These are phyloP conservation scores for Crotalaria pallida DNA, from an alignment of 306 rosid genomes.

Conservation along the genomic window DNA sequence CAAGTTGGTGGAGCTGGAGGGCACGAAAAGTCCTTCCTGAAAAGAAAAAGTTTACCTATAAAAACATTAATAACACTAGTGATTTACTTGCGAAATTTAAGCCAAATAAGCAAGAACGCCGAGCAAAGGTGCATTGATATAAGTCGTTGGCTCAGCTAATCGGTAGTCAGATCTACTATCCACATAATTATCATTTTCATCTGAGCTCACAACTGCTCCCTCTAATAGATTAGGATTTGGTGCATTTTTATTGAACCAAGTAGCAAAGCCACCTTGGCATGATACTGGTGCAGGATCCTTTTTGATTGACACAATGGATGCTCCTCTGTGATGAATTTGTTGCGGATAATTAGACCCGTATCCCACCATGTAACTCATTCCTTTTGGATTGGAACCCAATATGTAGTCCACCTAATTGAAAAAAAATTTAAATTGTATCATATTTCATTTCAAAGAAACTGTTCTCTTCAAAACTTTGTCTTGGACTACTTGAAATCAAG, in stretches of 20 bases:
- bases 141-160: constrained; percentile 45
- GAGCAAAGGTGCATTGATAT: constrained; percentile 38
- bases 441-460: background rate
- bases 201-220: constrained; percentile 56
- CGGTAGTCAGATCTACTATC: constrained; percentile 40
- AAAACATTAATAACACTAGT: too few species aligned
- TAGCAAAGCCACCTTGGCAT: constrained; percentile 34
- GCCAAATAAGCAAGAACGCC: constrained; percentile 60
- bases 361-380: constrained; percentile 67
- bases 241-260: constrained; percentile 32
- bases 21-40: too few species aligned
- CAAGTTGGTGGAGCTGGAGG: too few species aligned
- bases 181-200: constrained; percentile 18
- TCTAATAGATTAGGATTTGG: constrained; percentile 53
- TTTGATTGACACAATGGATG: constrained; percentile 54
- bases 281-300: constrained; percentile 15
- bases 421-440: background rate
- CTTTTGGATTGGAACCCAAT: constrained; percentile 53
- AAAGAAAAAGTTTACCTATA: too few species aligned
- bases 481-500: background rate
- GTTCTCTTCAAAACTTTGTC: background rate
- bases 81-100: background rate
- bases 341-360: constrained; percentile 41
- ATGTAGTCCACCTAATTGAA: constrained; percentile 45
- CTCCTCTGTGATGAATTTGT: constrained; percentile 60